Base-by-base conservation (phyloP, 257 asterid species). In the Agastache rugosa region DNA sequence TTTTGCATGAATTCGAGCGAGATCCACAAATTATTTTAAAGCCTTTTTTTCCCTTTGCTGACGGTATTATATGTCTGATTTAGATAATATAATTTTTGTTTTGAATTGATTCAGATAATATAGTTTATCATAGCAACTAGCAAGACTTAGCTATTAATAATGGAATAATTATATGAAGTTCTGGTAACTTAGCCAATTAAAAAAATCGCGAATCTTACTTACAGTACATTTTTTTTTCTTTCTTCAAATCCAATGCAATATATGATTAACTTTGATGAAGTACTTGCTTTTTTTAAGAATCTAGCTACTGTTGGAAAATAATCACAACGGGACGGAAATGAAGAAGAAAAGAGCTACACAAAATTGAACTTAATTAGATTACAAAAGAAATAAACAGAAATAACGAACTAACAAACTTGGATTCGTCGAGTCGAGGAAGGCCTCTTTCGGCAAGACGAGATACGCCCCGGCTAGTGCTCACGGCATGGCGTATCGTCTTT, bases 231-330 rank as follows among this genome's bases (percentile, higher is more conserved):
- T 35, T 39, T 77, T 23, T 16, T 34, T 69, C 9, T 27, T 50
- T 69, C 66, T 60, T 47, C 20, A 35, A 11, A 23, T 69, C 45
- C 74, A 47, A 69, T 25, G 63, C 35, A 47, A 54, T 23, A 45
- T 48, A 58, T 3, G 41, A 27, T 25, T 42, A 17, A 45, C 61
- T 34, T 42, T 8, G 25, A 8, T 67, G 20, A 29, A 42, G 72
- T 65, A 66, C 67, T 54, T 25, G 47, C 6, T 6, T 15, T 45
- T 16, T 47, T 25, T 25, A 25, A 25, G 29, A 25, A 25, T 25
- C 29, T 25, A 25, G n/a, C n/a, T n/a, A n/a, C n/a, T n/a, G n/a
- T n/a, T n/a, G n/a, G n/a, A n/a, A n/a, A n/a, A n/a, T n/a, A n/a
- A n/a, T n/a, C n/a, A n/a, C n/a, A n/a, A n/a, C n/a, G n/a, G n/a